Evolutionary conservation across 345 rosid genomes (phyloP), one percentile per base, ranked within the genome.

Genomic region (Toxicodendron radicans): DNA sequence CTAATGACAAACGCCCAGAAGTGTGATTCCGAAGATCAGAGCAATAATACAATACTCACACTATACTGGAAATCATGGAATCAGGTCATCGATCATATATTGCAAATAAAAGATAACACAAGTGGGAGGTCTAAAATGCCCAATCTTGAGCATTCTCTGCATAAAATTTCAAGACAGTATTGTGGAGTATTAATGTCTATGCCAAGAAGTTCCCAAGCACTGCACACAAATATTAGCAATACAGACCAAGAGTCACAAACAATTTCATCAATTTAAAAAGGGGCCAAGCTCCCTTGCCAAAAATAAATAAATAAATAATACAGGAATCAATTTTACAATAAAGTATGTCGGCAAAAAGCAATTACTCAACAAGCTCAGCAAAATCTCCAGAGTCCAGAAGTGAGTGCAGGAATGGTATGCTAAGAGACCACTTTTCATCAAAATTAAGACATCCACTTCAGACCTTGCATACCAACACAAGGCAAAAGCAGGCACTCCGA

Each of bases 391-490:
- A 33, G 21, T 38, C 10, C 74, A 56, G 76, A 56, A 66, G 49
- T 54, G 51, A 73, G 72, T 60, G 65, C 46, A 21, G 21, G 62
- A 70, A 64, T 20, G 20, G 49, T 49, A 43, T 24, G 69, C 75
- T 61, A 27, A 32, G 69, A 54, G 52, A 63, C 60, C 58, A 76
- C 66, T 49, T 73, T 70, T 41, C 67, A 60, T 7, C 9, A 10
- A 52, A 56, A 41, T 68, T 78, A 66, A 52, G 24, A 58, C 75
- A 33, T 56, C 64, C 46, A 54, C 67, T 71, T 68, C n/a, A 64
- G 43, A 73, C 53, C 71, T 74, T 51, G 58, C 59, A 58, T 58
- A 24, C 20, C 35, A 27, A 9, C 35, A 76, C 61, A 58, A 69
- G 27, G 61, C 35, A 73, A 73, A 64, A 53, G 63, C n/a, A 66